phyloP scores from a whole-genome alignment of 371 early-diverging fungal species.

The Smittium mucronatum region DNA sequence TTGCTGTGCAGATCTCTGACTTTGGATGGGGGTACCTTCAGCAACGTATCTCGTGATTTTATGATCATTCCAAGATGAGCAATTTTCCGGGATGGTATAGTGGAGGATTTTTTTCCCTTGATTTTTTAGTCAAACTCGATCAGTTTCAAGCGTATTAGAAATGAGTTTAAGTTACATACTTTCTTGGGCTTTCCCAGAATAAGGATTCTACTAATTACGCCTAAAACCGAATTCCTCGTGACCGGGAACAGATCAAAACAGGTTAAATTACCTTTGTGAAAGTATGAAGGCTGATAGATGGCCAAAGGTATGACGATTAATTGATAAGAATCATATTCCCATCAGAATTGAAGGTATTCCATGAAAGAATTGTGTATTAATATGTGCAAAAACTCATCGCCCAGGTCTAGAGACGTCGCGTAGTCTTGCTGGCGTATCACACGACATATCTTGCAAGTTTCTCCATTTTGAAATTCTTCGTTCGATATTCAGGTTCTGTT shows the following conservation, averaged over 20 bases:
- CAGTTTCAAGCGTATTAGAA: background rate
- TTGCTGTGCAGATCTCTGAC: background rate
- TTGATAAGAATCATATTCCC: background rate
- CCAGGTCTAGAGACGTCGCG: background rate
- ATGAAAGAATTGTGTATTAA: background rate
- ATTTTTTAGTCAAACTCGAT: background rate
- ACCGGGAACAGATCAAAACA: background rate
- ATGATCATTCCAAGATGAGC: background rate
- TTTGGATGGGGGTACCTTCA: background rate
- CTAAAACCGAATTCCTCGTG: no score
- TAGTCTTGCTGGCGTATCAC: background rate
- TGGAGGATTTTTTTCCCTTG: background rate
- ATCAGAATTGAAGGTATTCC: background rate
- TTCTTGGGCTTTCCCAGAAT: background rate
- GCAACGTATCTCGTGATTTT: background rate
- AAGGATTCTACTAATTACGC: background rate
- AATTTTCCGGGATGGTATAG: background rate
- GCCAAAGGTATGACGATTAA: background rate
- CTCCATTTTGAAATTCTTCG: background rate
- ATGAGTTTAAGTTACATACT: background rate
- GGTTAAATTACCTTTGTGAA: background rate
- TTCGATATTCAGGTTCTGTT: background rate
- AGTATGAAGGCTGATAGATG: background rate
- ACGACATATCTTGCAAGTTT: background rate
- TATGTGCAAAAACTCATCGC: background rate